A percentile compares a stretch with the other conserved stretches of the same genome.
Conservation (phyloP, 345 rosid species). For the Jatropha curcas region DNA sequence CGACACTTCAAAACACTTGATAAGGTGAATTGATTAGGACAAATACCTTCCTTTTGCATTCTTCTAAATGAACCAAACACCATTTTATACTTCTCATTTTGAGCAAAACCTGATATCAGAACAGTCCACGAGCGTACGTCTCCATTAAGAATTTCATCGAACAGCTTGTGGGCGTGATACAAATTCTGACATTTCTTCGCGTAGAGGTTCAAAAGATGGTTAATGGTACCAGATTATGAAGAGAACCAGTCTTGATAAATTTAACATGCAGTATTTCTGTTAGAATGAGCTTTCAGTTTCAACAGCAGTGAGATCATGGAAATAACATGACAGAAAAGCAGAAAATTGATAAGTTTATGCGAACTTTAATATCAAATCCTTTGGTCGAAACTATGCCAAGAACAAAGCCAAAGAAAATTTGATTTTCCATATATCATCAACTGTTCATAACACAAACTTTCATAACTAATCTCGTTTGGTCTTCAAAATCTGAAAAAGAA, state of each 20-base stretch:
- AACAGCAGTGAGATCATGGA: too few species aligned
- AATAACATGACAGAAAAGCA: too few species aligned
- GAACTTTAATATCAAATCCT: too few species aligned
- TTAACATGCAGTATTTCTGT: conserved; percentile 10
- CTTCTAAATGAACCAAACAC: conserved; percentile 35
- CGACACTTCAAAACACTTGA: conserved; percentile 51
- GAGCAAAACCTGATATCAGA: conserved; percentile 41
- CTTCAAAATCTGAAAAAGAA: too few species aligned
- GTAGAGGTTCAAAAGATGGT: conserved; percentile 13
- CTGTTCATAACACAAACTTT: too few species aligned
- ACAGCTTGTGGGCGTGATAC: conserved; percentile 18
- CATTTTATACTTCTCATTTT: conserved; percentile 21
- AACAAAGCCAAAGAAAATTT: too few species aligned
- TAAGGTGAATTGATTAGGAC: conserved; percentile 52
- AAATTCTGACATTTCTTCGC: neutral
- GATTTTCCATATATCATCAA: too few species aligned
- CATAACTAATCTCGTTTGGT: too few species aligned
- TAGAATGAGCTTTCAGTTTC: too few species aligned
- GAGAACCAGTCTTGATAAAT: conserved; percentile 17
- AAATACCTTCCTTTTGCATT: conserved; percentile 39
- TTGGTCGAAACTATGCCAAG: too few species aligned
- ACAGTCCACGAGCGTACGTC: conserved; percentile 47
- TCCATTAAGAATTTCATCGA: conserved; percentile 20
- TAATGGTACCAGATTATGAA: neutral
- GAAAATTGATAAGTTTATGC: too few species aligned